Base-by-base conservation (phyloP, 345 rosid species). In the Aurinia saxatilis region DNA sequence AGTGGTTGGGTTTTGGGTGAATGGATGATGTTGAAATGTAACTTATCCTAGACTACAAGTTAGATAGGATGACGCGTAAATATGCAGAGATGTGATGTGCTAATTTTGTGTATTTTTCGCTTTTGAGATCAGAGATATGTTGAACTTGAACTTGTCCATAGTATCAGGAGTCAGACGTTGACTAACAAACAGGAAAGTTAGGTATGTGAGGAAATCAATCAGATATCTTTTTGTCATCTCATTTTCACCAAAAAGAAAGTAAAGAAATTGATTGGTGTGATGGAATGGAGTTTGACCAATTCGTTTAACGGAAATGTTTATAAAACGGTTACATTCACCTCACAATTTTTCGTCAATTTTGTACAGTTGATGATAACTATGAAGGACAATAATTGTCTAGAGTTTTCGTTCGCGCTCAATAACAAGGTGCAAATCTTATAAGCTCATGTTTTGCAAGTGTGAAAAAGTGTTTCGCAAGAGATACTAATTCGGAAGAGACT, bases 1-100 rank as follows among this genome's bases (percentile, higher is more conserved):
- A 59, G 66, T 58, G 10, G 72, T 59, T 68, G 60, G 16, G 62
- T 68, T 33, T 52, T 35, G 10, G 47, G 47, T 60, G 67, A 35
- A 35, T 23, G 60, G 54, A 68, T 68, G 67, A 51, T 44, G 49
- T 51, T 69, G 62, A 60, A 60, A 68, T 40, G 1, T 50, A 25
- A 23, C 59, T 46, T 12, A 5, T 15, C 42, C 6, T 30, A 29
- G 56, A 37, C 31, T 50, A 9, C n/a, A 50, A 50, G 51, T 41
- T 42, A 42, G 25, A 44, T 25, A 50, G 37, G 50, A 9, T 68
- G 47, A 56, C 19, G 52, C 47, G 38, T 41, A 9, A 19, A 17
- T 12, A 45, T 13, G 18, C 0, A 59, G 42, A 31, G 33, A 8
- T 19, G 0, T 46, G 50, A 12, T 60, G 45, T 58, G 51, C 18